Evolutionary conservation across 2,329 filamentous ascomycete genomes (phyloP), one percentile per base, ranked within the genome.

Genomic region (Lachnellula arida): DNA sequence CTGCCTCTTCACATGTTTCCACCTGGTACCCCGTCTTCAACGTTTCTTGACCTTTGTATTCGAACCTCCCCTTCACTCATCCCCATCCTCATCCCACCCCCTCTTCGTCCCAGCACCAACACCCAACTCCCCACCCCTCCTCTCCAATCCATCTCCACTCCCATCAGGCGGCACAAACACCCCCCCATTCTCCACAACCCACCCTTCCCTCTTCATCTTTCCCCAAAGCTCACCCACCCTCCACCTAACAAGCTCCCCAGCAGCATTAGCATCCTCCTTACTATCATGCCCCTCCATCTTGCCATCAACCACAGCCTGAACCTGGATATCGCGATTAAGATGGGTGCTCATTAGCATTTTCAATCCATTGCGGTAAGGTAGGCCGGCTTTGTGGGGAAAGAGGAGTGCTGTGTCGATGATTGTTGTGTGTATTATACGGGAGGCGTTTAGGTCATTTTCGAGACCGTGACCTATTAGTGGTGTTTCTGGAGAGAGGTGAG

Each of bases 401-500:
- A 97, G 79, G 0, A 97, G 74, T 0, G 91, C 84, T 0, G 92
- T 97, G 71, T 97, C 93, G 65, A 97, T 81, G 53, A 97, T 78
- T 0, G 82, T 88, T 0, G 88, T 89, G 65, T 97, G 94, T 46
- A 96, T 85, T 50, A 97, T 81, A 37, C 93, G 87, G 42, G 87
- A 79, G 2, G 87, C 83, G 69, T 96, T 97, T 54, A 99, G 81
- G 67, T 99, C 94, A 68, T 99, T 99, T 67, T 99, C 94, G 8
- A 97, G 82, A 0, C 91, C 92, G 70, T 99, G 94, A 0, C 94
- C 94, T 47, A 99, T 89, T 0, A 99, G 74, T 0, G 92, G 89
- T 0, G 92, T 99, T 0, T 80, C 75, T 0, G 91, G 88, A 1
- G 85, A 81, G 49, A 99, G 79, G 52, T 89, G 79, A 0, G 81